Evolutionary conservation across 495 filamentous ascomycete genomes (phyloP), one percentile per base, ranked within the genome.

Genomic region (Podospora sp.): DNA sequence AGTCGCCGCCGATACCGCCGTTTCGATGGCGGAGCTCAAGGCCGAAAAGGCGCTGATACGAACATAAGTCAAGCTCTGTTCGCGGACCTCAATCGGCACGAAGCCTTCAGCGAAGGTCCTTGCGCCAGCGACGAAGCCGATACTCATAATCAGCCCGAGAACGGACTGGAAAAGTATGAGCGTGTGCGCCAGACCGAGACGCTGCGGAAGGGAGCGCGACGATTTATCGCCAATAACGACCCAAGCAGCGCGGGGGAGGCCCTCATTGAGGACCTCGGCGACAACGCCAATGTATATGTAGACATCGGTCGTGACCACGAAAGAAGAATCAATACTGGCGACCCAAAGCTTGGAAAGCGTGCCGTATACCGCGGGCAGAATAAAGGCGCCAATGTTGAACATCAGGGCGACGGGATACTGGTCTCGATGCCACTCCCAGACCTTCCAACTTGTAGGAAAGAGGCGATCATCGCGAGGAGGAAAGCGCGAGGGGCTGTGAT

Each of bases 271-370:
- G 0, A 91, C 89, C 69, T 92, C 85, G 0, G 82, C 85, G 18
- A 91, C 81, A 20, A 86, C 80, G 26, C 85, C 82, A 68, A 92
- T 90, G 69, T 86, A 86, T 1, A 77, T 82, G 68, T 82, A 82
- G 21, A 76, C 75, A 63, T 92, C 90, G 0, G 90, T 91, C 7
- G 87, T 91, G 18, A 84, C 89, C n/a, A 92, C 87, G 52, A 86
- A 79, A 29, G 77, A 83, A 2, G 84, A 75, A 77, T 92, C 85
- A 68, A 93, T 90, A 60, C 87, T 82, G 6, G 90, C 88, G 20
- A 93, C 83, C 91, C 89, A 92, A 25, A 92, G 80, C 74, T 93
- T 93, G 65, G 83, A 83, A 1, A 92, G 83, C 0, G 90, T 92
- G 12, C 74, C 76, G 75, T 92, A 92, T 0, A 93, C 76, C 0